A percentile compares a stretch with the other conserved stretches of the same genome.
Conservation (phyloP, 2,329 filamentous ascomycete genomes). For the Oidium heveae region DNA sequence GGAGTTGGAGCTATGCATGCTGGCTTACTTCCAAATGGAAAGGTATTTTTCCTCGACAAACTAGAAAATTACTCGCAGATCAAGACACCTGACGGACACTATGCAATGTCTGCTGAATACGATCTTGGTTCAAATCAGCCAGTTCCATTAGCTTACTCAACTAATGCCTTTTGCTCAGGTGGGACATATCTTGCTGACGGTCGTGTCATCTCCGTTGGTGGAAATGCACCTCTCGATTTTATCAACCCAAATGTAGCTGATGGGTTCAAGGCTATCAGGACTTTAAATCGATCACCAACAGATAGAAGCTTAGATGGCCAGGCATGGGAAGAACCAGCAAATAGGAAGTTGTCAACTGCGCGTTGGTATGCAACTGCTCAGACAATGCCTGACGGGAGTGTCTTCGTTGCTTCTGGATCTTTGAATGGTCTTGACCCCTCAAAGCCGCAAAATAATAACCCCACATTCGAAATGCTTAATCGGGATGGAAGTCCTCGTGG, state of each 20-base stretch:
- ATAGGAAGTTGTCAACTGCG: constrained; percentile 22
- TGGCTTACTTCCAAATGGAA: constrained; percentile 30
- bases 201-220: constrained; percentile 26
- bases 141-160: constrained; percentile 23
- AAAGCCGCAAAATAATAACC: constrained; percentile 31
- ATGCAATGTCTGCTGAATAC: constrained; percentile 34
- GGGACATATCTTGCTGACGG: constrained; percentile 33
- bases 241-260: constrained; percentile 31
- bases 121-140: constrained; percentile 24
- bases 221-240: constrained; percentile 27
- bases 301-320: constrained; percentile 21
- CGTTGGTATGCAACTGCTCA: constrained; percentile 37
- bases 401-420: constrained; percentile 35
- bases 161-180: constrained; percentile 35
- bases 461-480: constrained; percentile 34
- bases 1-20: constrained; percentile 40
- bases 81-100: constrained; percentile 26
- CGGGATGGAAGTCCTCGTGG: constrained; percentile 21
- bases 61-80: constrained; percentile 35
- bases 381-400: constrained; percentile 27
- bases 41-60: constrained; percentile 35
- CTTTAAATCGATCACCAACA: constrained; percentile 23
- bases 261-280: constrained; percentile 31
- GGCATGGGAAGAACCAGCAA: constrained; percentile 28
- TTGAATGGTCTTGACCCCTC: constrained; percentile 30